Base-by-base conservation (phyloP, 2,329 filamentous ascomycete genomes). In the Mycosphaerelloides madeirae region DNA sequence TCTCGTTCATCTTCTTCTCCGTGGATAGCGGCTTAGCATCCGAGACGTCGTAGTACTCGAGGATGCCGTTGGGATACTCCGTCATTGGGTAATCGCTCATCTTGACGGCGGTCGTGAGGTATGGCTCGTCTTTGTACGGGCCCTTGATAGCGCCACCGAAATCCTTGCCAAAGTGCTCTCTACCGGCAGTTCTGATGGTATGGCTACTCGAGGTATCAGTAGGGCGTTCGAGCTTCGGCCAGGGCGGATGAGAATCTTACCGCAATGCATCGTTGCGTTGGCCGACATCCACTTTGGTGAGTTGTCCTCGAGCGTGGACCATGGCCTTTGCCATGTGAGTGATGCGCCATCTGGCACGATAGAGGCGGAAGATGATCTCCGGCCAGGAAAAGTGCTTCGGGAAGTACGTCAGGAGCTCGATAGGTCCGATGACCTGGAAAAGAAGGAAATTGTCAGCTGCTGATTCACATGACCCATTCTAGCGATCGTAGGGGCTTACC, bases 361-460 rank as follows among this genome's bases (percentile, higher is more conserved):
- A 20, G 6, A 41, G 29, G 14, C 29, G 29, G 18, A 41, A 41
- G 38, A 41, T 6, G 29, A 14, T 14, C 4, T 41, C 38, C 3
- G 38, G 15, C 38, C 38, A 33, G 13, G 22, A 11, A 14, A 41
- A 12, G 15, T 32, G 9, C 14, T 41, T n/a, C 6, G 38, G 14
- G 16, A 41, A 41, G 29, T 19, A 33, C 11, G 38, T 33, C 14
- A 41, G 15, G 22, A 41, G 16, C 38, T 33, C 38, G 2, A 41
- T 29, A 5, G 38, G 28, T 6, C 34, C 19, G 19, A 37, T 37
- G 7, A 14, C 13, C 18, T 25, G 22, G 9, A 9, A 9, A 25
- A 25, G 22, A 25, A n/a, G n/a, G 22, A 25, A 25, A 6, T 5
- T 25, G 22, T 25, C 22, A 25, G 22, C 22, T 9, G 9, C 22